Evolutionary conservation across 1,284 basidiomycete species (phyloP), one percentile per base, ranked within the genome.

Genomic region (Amylostereum areolatum): DNA sequence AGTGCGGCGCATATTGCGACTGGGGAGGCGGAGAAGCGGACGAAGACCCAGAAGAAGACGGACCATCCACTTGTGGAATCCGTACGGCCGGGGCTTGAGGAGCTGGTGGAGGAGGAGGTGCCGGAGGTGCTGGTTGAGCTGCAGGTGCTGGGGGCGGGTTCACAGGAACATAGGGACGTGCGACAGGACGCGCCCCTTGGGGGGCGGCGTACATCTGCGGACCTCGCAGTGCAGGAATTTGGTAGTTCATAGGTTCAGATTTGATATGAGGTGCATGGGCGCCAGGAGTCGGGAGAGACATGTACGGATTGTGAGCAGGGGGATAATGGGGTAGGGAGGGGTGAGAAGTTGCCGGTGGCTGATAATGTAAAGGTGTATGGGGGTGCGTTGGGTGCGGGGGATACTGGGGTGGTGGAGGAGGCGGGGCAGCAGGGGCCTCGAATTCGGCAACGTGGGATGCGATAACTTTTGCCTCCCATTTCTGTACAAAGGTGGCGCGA

Each of bases 401-500:
- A 54, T 78, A 82, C 49, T 72, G 73, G 41, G 55, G 55, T 12
- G 64, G 53, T 9, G 57, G 54, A 46, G 54, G 66, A 46, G 67
- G 66, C 27, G 67, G 70, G 34, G 64, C 71, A 3, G 68, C 65
- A 27, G 78, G 76, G 0, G 80, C 68, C 58, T 92, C 89, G 63
- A 97, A 98, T 58, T 97, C 92, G 51, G 95, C 95, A 12, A 97
- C 95, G 59, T 90, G 85, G 1, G 93, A 95, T 10, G 86, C 87
- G 31, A 97, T 80, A 35, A 98, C 84, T 68, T 96, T 96, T 61
- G 77, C 78, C 66, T 97, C 89, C 95, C 95, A 98, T 83, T 91
- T 92, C 88, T 96, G 63, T 37, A 55, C 18, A 18, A 43, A 37
- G 42, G 40, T 33, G 29, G 34, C 25, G 28, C 28, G 35, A 41